Percentiles rank a stretch among this genome's conserved stretches.
phyloP scores from a whole-genome alignment of 305 asterid species.

The Fraxinus velutina region DNA sequence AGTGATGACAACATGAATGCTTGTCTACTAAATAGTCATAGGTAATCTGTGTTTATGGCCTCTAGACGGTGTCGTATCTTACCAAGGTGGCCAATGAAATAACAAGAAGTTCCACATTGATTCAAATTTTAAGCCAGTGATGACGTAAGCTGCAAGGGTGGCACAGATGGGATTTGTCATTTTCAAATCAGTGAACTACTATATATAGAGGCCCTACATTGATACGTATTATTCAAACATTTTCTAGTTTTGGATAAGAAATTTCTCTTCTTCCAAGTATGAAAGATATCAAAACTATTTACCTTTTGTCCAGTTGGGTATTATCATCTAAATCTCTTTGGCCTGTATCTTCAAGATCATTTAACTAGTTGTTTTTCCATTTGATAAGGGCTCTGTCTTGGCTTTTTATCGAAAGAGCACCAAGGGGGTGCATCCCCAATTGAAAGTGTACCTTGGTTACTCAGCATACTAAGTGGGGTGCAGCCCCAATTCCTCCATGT shows the following conservation, averaged over 20 bases:
- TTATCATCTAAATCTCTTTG: background rate
- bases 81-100: background rate
- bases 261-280: background rate
- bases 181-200: background rate
- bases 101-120: background rate
- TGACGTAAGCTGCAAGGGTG: conserved; percentile 2
- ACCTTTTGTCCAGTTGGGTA: background rate
- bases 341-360: background rate
- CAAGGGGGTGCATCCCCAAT: background rate
- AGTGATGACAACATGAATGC: background rate
- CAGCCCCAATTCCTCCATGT: background rate
- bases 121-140: background rate
- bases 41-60: background rate
- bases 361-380: background rate
- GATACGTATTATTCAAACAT: background rate
- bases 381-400: background rate
- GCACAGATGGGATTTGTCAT: background rate
- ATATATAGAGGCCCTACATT: background rate
- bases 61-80: background rate
- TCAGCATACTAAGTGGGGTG: background rate
- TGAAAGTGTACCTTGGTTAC: background rate
- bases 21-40: background rate
- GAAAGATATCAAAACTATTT: background rate
- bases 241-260: background rate
- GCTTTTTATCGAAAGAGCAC: background rate